phyloP scores from a whole-genome alignment of 2,329 filamentous ascomycete species.

The Fusarium abutilonis region DNA sequence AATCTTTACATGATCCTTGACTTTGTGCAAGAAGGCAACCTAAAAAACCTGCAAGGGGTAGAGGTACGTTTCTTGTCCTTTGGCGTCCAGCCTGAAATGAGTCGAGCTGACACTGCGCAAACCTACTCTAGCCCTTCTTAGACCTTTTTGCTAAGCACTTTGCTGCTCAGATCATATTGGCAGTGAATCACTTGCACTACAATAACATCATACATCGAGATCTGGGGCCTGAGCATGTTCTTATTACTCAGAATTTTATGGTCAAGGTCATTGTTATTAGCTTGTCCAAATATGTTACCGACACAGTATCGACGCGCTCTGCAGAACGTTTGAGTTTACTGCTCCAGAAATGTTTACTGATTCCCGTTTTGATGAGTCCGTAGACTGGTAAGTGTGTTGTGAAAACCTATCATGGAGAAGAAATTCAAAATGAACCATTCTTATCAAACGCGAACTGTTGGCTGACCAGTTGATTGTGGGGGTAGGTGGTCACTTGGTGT shows the following conservation, averaged over 20 bases:
- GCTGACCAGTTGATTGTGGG: slow-evolving; percentile 7
- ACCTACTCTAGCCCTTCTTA: slow-evolving; percentile 79
- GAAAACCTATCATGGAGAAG: no score
- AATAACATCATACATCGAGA: slow-evolving; percentile 98
- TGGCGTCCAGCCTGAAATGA: background rate
- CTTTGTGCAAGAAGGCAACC: slow-evolving; percentile 96
- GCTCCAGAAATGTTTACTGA: slow-evolving; percentile 96
- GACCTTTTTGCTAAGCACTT: slow-evolving; percentile 99
- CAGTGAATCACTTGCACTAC: slow-evolving; percentile 91
- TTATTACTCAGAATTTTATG: slow-evolving; percentile 90
- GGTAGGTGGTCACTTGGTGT: slow-evolving; percentile 96
- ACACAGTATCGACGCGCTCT: slow-evolving; percentile 98
- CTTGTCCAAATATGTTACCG: slow-evolving; percentile 95
- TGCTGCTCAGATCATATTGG: slow-evolving; percentile 93
- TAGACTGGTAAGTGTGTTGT: slow-evolving; percentile 81
- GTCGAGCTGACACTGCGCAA: slow-evolving; percentile 9
- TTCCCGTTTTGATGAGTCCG: slow-evolving; percentile 99
- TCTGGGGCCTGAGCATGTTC: slow-evolving; percentile 91
- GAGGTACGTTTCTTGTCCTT: slow-evolving; percentile 63
- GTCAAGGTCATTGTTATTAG: slow-evolving; percentile 98
- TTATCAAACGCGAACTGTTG: background rate
- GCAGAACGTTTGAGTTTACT: slow-evolving; percentile 95
- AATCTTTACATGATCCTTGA: slow-evolving; percentile 99
- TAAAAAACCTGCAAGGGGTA: slow-evolving; percentile 93
- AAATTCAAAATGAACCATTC: background rate